phyloP scores from a whole-genome alignment of 345 rosid species.

The Lagerstroemia speciosa region DNA sequence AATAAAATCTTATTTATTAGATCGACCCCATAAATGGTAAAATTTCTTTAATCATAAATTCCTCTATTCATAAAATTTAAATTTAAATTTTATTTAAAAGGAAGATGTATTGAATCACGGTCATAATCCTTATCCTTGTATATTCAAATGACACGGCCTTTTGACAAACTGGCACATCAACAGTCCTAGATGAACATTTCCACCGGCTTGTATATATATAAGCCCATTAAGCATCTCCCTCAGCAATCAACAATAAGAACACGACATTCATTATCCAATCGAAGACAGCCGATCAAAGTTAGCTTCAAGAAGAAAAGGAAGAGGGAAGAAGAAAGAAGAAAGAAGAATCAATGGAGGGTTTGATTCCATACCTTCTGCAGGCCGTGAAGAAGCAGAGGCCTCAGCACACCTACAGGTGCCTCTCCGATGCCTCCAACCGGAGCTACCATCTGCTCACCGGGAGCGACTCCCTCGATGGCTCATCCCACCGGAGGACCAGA shows the following conservation, averaged over 20 bases:
- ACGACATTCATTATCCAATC: background rate
- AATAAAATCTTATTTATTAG: no score
- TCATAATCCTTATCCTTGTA: no score
- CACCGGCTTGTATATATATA: no score
- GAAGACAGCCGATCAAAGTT: background rate
- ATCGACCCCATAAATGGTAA: no score
- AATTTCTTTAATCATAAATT: no score
- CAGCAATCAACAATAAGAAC: background rate
- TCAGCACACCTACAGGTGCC: constrained; percentile 13
- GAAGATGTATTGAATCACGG: no score
- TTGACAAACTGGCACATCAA: no score
- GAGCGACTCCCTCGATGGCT: constrained; percentile 27
- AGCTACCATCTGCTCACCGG: constrained; percentile 51
- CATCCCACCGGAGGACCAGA: constrained; percentile 7
- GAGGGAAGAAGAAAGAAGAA: background rate
- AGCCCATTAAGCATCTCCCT: no score
- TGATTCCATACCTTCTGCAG: constrained; percentile 51
- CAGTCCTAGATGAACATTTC: no score
- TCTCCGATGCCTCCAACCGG: constrained; percentile 37
- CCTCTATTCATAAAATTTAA: no score
- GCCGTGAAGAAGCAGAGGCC: constrained; percentile 31
- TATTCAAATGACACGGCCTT: no score
- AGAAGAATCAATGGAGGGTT: constrained; percentile 47
- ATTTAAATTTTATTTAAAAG: no score
- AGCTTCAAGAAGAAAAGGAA: background rate